phyloP scores from a whole-genome alignment of 805 yeast genomes.

The Yarrowia sp. region DNA sequence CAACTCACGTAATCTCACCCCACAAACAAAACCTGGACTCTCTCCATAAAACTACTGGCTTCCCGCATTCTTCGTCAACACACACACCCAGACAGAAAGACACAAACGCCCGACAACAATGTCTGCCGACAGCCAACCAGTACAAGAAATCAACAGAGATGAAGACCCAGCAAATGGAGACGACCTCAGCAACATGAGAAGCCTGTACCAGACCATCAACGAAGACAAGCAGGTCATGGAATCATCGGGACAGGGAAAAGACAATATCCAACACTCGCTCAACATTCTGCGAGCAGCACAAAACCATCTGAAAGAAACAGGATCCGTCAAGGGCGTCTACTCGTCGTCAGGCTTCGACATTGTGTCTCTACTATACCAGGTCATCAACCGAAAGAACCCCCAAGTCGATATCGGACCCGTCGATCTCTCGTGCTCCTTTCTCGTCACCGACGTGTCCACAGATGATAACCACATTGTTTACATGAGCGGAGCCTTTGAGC shows the following conservation, averaged over 20 bases:
- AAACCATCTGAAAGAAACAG: slow-evolving; percentile 8
- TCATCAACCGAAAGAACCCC: slow-evolving; percentile 21
- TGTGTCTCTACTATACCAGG: slow-evolving; percentile 8
- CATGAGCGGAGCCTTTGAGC: slow-evolving; percentile 5
- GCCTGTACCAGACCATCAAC: not conserved
- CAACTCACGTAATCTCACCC: not conserved
- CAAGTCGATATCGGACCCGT: slow-evolving; percentile 18
- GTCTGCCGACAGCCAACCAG: not conserved
- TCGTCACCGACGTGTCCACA: not conserved
- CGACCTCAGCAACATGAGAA: slow-evolving; percentile 12
- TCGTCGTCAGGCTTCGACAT: slow-evolving; percentile 20
- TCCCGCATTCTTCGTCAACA: too few species aligned
- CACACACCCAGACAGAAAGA: too few species aligned
- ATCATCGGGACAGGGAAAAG: not conserved
- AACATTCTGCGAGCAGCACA: slow-evolving; percentile 15
- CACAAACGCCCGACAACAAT: too few species aligned
- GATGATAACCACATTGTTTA: slow-evolving; percentile 16
- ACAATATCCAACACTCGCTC: slow-evolving; percentile 12
- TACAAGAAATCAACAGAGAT: not conserved
- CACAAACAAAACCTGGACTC: not conserved
- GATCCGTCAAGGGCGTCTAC: slow-evolving; percentile 10
- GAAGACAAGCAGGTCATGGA: not conserved
- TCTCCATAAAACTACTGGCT: not conserved
- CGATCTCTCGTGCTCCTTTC: slow-evolving; percentile 14
- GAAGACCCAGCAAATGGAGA: not conserved